Evolutionary conservation across 2,329 filamentous ascomycete species (phyloP), one percentile per base, ranked within the genome.

Genomic region (Cordyceps fumosorosea): DNA sequence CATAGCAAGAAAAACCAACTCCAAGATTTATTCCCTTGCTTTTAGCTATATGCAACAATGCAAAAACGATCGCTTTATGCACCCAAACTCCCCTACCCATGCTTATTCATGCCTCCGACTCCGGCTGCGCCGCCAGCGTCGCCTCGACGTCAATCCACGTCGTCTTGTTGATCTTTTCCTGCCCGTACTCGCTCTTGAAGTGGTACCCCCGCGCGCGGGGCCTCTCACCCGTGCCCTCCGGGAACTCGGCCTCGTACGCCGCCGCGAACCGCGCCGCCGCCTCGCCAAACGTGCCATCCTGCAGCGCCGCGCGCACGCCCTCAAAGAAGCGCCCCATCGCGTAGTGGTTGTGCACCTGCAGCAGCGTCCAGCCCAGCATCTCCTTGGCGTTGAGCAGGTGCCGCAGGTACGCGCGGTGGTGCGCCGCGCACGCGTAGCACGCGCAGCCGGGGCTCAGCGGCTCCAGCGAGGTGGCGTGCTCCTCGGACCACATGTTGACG

Each of bases 331-430:
- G 69, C 52, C 84, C 81, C 59, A 96, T 75, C 8, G 89, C 76
- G 64, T 87, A 81, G 72, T 96, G 87, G 72, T 99, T 99, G 76
- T 99, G 95, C 3, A 96, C 82, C 73, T 98, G 93, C 8, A 99
- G 80, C 8, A 99, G 81, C 0, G 89, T 90, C 95, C 95, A 99
- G 26, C 89, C 93, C 5, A 97, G 85, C 95, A 99, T 98, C 75
- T 99, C 95, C 71, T 93, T 96, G 0, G 95, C 92, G 53, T 85
- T 82, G 6, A 99, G 84, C 1, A 98, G 81, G 73, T 99, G 95
- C 66, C 92, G 89, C 42, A 99, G 71, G 74, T 90, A 99, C 0
- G 95, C 93, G 56, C 88, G 81, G 74, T 96, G 91, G 73, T 98
- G 93, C 20, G 83, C 84, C 2, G 80, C 84, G 79, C 95, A 99